Evolutionary conservation across 257 asterid species (phyloP).

Genomic region (Solanum megistacrolobum): DNA sequence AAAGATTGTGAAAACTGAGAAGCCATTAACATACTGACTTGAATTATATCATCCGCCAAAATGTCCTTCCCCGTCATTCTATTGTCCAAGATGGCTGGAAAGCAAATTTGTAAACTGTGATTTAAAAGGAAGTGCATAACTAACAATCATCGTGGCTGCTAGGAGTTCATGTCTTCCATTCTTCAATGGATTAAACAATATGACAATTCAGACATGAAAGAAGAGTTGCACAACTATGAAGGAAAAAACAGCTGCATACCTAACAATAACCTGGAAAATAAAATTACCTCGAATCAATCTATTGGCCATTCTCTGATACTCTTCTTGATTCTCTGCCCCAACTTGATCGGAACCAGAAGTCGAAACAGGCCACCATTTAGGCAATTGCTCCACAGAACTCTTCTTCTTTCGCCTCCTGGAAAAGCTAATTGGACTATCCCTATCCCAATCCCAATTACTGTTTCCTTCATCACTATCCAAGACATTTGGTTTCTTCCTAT

Average conservation of each 20-base stretch:
- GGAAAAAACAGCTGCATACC: neutral
- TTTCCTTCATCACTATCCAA: neutral
- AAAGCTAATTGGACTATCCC: slow-evolving; percentile 3
- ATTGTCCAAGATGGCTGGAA: slow-evolving; percentile 80
- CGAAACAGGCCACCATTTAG: slow-evolving; percentile 83
- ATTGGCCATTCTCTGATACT: slow-evolving; percentile 59
- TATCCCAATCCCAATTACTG: neutral
- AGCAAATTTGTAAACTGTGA: slow-evolving; percentile 25
- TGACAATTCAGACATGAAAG: neutral
- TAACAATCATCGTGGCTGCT: slow-evolving; percentile 8
- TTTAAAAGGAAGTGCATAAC: slow-evolving; percentile 15
- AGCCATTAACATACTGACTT: slow-evolving; percentile 40
- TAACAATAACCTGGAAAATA: neutral
- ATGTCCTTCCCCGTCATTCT: slow-evolving; percentile 77
- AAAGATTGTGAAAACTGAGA: neutral
- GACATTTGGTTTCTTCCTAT: slow-evolving; percentile 10
- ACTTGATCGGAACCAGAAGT: slow-evolving; percentile 6
- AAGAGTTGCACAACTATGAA: neutral
- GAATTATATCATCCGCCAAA: slow-evolving; percentile 60
- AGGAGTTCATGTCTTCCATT: neutral
- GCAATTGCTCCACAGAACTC: slow-evolving; percentile 34
- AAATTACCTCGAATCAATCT: slow-evolving; percentile 57
- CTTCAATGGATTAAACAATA: neutral
- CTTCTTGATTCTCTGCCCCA: slow-evolving; percentile 37
- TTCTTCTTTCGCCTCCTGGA: slow-evolving; percentile 27